A percentile compares a stretch with the other conserved stretches of the same genome.
Evolutionary conservation across 1,284 basidiomycete species (phyloP).

Genomic region (Termitomyces sp.): DNA sequence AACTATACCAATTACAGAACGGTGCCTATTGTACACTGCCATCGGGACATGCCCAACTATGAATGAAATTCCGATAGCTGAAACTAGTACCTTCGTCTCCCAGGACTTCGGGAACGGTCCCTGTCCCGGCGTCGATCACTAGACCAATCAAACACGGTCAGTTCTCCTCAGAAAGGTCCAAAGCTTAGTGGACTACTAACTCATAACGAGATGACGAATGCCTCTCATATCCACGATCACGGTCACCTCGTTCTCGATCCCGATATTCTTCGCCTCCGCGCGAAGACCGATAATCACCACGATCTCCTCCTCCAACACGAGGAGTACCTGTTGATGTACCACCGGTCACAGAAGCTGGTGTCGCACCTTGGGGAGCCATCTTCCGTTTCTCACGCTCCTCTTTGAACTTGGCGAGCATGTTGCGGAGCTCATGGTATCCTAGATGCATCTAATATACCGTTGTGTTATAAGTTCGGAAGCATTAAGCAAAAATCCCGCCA

Average conservation of each 20-base stretch:
- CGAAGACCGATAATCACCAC: constrained; percentile 49
- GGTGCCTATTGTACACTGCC: constrained; percentile 5
- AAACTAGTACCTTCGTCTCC: constrained; percentile 60
- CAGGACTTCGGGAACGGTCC: constrained; percentile 76
- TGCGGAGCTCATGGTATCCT: constrained; percentile 95
- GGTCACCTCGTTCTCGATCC: constrained; percentile 57
- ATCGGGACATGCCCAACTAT: neutral
- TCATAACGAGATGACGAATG: constrained; percentile 69
- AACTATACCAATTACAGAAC: constrained; percentile 9
- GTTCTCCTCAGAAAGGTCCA: constrained; percentile 24
- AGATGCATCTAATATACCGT: constrained; percentile 79
- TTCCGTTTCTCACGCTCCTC: constrained; percentile 85
- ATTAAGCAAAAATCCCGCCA: constrained; percentile 9
- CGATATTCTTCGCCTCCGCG: constrained; percentile 51
- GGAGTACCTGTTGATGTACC: constrained; percentile 31
- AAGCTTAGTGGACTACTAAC: constrained; percentile 35
- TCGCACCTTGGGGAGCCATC: constrained; percentile 44
- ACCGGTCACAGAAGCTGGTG: constrained; percentile 32
- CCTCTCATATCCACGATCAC: constrained; percentile 65
- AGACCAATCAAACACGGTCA: constrained; percentile 21
- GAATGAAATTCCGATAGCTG: neutral
- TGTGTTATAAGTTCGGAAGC: constrained; percentile 1
- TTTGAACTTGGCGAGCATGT: constrained; percentile 85
- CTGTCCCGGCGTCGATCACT: constrained; percentile 65
- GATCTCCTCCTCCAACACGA: constrained; percentile 25